Conservation (phyloP, 257 asterid species). For the Nicotiana tomentosiformis region DNA sequence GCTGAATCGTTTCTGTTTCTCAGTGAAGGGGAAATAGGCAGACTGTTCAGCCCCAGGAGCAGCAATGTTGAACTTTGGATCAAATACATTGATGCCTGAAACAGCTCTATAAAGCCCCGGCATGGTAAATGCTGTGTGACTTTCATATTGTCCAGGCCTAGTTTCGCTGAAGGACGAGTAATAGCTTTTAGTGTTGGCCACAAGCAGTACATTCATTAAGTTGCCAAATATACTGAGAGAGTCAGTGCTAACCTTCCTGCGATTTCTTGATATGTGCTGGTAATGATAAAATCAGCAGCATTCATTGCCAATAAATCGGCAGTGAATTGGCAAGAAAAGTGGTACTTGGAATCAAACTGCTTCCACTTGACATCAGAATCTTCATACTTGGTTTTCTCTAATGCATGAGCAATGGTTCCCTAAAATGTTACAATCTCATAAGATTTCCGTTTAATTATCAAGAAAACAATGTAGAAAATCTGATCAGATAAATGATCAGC, state of each 20-base stretch:
- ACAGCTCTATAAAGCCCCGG: slow-evolving; percentile 74
- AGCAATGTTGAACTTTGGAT: slow-evolving; percentile 85
- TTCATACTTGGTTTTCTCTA: slow-evolving; percentile 87
- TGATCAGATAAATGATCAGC: background rate
- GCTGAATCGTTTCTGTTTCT: slow-evolving; percentile 45
- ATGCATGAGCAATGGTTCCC: slow-evolving; percentile 95
- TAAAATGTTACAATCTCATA: slow-evolving; percentile 1
- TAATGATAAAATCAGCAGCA: slow-evolving; percentile 69
- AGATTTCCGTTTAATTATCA: background rate
- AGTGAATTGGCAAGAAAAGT: slow-evolving; percentile 80
- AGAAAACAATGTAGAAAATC: background rate
- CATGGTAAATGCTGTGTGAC: slow-evolving; percentile 77
- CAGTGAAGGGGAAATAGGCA: slow-evolving; percentile 61
- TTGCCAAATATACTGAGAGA: slow-evolving; percentile 1
- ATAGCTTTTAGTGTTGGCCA: background rate
- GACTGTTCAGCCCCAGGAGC: slow-evolving; percentile 92
- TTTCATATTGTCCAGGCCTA: slow-evolving; percentile 77
- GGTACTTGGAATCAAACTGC: slow-evolving; percentile 67
- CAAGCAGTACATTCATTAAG: background rate
- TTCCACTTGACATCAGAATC: slow-evolving; percentile 76
- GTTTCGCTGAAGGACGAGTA: slow-evolving; percentile 42
- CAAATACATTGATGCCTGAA: slow-evolving; percentile 71
- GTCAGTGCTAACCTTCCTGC: slow-evolving; percentile 67
- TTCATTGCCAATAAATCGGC: slow-evolving; percentile 86
- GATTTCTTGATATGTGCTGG: slow-evolving; percentile 89